Evolutionary conservation across 208 protist species (phyloP), one percentile per base, ranked within the genome.

Genomic region (Eutreptiella sp.): DNA sequence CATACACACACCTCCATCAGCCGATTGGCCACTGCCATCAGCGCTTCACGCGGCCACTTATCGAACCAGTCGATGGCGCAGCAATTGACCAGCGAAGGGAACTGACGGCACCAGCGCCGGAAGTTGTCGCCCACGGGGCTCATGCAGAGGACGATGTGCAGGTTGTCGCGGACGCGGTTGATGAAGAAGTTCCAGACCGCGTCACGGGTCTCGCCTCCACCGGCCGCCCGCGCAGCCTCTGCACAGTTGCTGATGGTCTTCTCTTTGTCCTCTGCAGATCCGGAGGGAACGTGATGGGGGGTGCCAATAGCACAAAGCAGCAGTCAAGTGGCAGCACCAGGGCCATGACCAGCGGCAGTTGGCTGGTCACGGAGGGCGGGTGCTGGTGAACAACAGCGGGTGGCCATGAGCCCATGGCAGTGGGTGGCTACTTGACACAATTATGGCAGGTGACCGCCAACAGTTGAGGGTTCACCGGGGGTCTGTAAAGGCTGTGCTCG

Each of bases 61-160:
- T 91, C 85, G 66, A 97, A 96, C 95, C 95, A 98, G 72, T 98
- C 93, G 59, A 97, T 95, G 34, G 87, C 81, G 74, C 92, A 97
- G 74, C 95, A 97, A 76, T 96, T 97, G 23, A 96, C 91, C 1
- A 98, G 80, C n/a, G 93, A 96, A 5, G 95, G 95, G 68, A 97
- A 98, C 79, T 94, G 90, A 38, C 91, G 83, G 63, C 86, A 93
- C 28, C 94, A 82, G 5, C 78, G 83, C 52, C 91, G 87, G 68
- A 98, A 97, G 38, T 73, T 82, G 54, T 94, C 85, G 4, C 92
- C 92, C 31, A 97, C 86, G 11, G 95, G 95, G 43, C 79, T 93
- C 86, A 97, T 95, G 66, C 84, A 93, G 11, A 98, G 83, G 39
- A 94, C 90, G 61, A 97, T 81, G 75, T 97, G 93, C 55, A 97